Evolutionary conservation across 2,329 filamentous ascomycete genomes (phyloP), one percentile per base, ranked within the genome.

Genomic region (Colletotrichum somersetense): DNA sequence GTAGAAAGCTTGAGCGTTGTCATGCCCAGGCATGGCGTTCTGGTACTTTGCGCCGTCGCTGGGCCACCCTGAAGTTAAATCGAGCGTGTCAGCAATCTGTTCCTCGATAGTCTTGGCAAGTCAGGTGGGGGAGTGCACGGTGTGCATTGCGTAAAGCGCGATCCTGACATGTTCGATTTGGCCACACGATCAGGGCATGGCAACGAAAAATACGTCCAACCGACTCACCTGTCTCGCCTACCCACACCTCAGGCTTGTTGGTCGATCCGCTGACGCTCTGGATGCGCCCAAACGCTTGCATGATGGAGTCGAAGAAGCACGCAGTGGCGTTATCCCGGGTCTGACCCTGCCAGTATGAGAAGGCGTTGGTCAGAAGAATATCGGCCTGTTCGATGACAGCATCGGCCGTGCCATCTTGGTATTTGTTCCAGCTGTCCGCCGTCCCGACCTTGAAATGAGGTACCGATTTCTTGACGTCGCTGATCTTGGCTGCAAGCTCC

Each of bases 391-490:
- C 80, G 77, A 93, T 88, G 74, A 93, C 83, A 18, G 88, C 84
- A 79, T 93, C 89, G 50, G 88, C 91, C 35, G 91, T 92, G 50
- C 91, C 91, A 78, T 93, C 91, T 58, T 88, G 85, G 77, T 86
- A 91, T 81, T 91, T 92, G 83, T 93, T 93, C 91, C 91, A 93
- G 78, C 86, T 89, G 81, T 93, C 91, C 10, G 91, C 91, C 14
- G 90, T 92, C 62, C 91, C 91, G 56, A 92, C 85, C 75, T 86
- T 88, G 76, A 90, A 83, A 35, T 79, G 79, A 75, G 87, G 84
- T 78, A 91, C 79, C 42, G 87, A 82, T 52, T 82, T 79, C 83
- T 90, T 88, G 74, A 92, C 87, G 62, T 89, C 85, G 72, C 87
- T 82, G 80, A 93, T 92, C 80, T 90, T 90, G 68, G 81, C 82